Base-by-base conservation (phyloP, 2,329 filamentous ascomycete genomes). In the Aspergillus latus region DNA sequence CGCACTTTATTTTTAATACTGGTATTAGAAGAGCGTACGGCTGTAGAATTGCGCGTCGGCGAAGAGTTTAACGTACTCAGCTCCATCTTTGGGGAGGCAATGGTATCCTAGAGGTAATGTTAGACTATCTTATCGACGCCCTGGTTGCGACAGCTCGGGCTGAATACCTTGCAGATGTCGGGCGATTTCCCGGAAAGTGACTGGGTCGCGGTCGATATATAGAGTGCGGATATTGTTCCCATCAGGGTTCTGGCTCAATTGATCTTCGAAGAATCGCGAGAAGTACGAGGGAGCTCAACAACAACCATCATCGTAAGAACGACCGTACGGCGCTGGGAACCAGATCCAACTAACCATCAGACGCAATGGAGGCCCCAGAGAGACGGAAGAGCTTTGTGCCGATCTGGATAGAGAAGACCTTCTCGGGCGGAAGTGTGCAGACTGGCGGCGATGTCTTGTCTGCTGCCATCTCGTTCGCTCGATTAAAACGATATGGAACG, bases 1-100 rank as follows among this genome's bases (percentile, higher is more conserved):
- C 16, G 7, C 21, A 10, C 1, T 32, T 32, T 21, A 21, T 3
- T 6, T 28, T 3, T 1, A 1, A 34, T n/a, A 5, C 5, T 5
- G 2, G 4, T 8, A 26, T 11, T 21, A 26, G n/a, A 13, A 15
- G 13, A 73, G n/a, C 85, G 69, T 78, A 92, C 89, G 77, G 68
- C 85, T 91, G 74, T 97, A 97, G 75, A 97, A 97, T 69, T 97
- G 93, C 1, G 93, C 91, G 74, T 97, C 93, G 16, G 92, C 91
- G 73, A 96, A 97, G 30, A 97, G 79, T 56, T 89, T 91, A 65
- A 97, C 92, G 73, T 93, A 97, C 73, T 97, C 90, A 52, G 86
- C 84, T 49, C 89, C 89, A 75, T 96, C 88, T 60, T 84, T 84
- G 2, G 93, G 92, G 54, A 83, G 81, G 58, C 97, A 83, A 76